Evolutionary conservation across 2,329 filamentous ascomycete genomes (phyloP).

Genomic region (Arthrobotrys iridis): DNA sequence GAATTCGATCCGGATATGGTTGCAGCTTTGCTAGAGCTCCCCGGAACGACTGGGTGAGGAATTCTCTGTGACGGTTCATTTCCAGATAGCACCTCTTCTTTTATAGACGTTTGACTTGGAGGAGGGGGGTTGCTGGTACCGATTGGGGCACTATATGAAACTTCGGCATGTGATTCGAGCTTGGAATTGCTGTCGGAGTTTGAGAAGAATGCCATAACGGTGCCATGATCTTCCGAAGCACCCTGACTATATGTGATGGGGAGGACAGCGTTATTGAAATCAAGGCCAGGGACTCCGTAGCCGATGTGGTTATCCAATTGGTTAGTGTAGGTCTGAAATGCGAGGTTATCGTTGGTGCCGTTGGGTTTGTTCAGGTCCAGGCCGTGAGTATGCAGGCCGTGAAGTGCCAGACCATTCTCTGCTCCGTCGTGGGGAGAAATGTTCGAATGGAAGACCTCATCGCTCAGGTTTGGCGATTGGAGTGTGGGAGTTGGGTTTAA

Average conservation of each 20-base stretch:
- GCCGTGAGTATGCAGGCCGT: slow-evolving; percentile 19
- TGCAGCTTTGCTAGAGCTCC: slow-evolving; percentile 23
- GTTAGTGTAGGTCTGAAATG: slow-evolving; percentile 28
- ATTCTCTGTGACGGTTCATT: not conserved
- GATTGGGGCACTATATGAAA: slow-evolving; percentile 3
- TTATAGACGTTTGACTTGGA: slow-evolving; percentile 12
- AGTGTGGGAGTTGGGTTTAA: slow-evolving; percentile 15
- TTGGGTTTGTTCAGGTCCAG: slow-evolving; percentile 32
- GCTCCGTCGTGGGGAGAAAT: slow-evolving; percentile 15
- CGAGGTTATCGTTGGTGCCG: slow-evolving; percentile 1
- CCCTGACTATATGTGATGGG: slow-evolving; percentile 20
- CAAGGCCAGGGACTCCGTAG: slow-evolving; percentile 32
- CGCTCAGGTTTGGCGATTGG: slow-evolving; percentile 14
- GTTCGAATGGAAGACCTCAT: slow-evolving; percentile 28
- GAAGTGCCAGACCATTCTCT: slow-evolving; percentile 36
- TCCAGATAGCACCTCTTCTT: slow-evolving; percentile 26
- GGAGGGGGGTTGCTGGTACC: not conserved
- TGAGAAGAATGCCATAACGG: slow-evolving; percentile 35
- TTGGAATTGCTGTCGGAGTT: slow-evolving; percentile 20
- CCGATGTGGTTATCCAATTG: slow-evolving; percentile 25
- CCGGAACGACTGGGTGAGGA: slow-evolving; percentile 3
- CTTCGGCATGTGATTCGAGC: slow-evolving; percentile 11
- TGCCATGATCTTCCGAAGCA: slow-evolving; percentile 15
- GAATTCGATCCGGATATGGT: slow-evolving; percentile 34
- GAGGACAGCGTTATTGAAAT: slow-evolving; percentile 28